Base-by-base conservation (phyloP, 768 basidiomycete genomes). In the Calocybe cyanea region DNA sequence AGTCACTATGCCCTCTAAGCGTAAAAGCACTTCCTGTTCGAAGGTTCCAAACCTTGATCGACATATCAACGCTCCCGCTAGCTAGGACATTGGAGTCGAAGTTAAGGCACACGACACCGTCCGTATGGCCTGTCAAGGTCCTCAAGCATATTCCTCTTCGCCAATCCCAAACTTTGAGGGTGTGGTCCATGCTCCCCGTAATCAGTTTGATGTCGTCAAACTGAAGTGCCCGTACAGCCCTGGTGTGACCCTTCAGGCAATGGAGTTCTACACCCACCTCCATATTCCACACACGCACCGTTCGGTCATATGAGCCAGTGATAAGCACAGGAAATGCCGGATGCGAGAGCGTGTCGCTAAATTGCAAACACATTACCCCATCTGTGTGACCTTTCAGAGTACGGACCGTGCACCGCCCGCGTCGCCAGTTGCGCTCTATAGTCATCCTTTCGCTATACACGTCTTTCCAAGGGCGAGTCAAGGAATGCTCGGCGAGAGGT, bases 381-480 rank as follows among this genome's bases (percentile, higher is more conserved):
- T 98, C 91, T 6, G 90, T 86, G 66, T 99, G 96, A 5, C 96
- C 96, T 56, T 87, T 84, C 45, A 98, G 73, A 0, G 85, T 89
- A 38, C 86, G 86, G 30, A 87, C 85, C 4, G 77, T 84, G 65
- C 85, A 95, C 24, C 91, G 81, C 8, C 95, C 95, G 36, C 91
- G 84, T 15, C 95, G 81, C 96, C 96, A 99, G 64, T 99, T 99
- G 38, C 93, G 81, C 66, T 97, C 96, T 35, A 99, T 81, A 15
- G 85, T 83, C 64, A 98, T 81, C n/a, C 96, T 85, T 63, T 99
- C 96, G 60, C 88, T 91, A 65, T 98, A 99, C 15, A 99, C 95
- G 53, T 89, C 85, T 63, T 99, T 99, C 96, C 96, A 99, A 0
- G 95, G 96, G 35, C 93, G 81, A 13, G 91, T 94, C 49, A 78